These are phyloP conservation scores for Mycosphaerelloides madeirae DNA, from an alignment of 2,329 filamentous ascomycete genomes.

Conservation along the genomic window DNA sequence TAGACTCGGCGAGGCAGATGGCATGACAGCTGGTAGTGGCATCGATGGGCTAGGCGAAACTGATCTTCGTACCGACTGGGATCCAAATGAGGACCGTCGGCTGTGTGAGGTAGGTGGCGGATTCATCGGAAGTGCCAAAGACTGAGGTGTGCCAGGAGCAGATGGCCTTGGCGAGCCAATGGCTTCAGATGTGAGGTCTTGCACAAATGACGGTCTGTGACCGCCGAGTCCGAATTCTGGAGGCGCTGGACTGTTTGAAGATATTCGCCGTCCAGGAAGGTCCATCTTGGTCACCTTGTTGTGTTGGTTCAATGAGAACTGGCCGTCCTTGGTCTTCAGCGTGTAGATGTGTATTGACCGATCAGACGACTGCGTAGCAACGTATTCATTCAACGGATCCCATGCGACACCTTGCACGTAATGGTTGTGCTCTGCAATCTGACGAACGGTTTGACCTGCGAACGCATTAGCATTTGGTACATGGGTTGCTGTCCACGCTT, in stretches of 20 bases:
- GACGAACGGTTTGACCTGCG: conserved; percentile 66
- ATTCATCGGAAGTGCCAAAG: conserved; percentile 89
- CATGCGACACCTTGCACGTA: conserved; percentile 98
- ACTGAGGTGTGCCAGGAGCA: conserved; percentile 88
- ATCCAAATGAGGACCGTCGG: conserved; percentile 86
- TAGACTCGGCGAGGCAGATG: conserved; percentile 82
- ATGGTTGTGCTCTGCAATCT: conserved; percentile 95
- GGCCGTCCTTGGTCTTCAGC: conserved; percentile 90
- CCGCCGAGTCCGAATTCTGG: conserved; percentile 62
- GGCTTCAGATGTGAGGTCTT: conserved; percentile 51
- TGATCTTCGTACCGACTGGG: conserved; percentile 66
- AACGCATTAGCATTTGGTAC: conserved; percentile 14
- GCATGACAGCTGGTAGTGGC: conserved; percentile 91
- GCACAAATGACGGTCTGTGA: conserved; percentile 56
- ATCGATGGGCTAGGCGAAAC: conserved; percentile 90
- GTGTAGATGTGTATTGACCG: conserved; percentile 97
- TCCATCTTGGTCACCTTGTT: conserved; percentile 87
- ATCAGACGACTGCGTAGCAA: conserved; percentile 96
- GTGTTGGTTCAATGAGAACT: conserved; percentile 76
- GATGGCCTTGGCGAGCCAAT: conserved; percentile 82
- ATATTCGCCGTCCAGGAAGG: conserved; percentile 82
- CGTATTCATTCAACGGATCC: conserved; percentile 97
- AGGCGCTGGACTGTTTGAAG: conserved; percentile 86
- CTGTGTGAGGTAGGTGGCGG: conserved; percentile 89
- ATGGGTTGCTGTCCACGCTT: not conserved